These are phyloP conservation scores for Tetradesmus lagerheimii DNA, from an alignment of 139 green algal species.

Conservation along the genomic window DNA sequence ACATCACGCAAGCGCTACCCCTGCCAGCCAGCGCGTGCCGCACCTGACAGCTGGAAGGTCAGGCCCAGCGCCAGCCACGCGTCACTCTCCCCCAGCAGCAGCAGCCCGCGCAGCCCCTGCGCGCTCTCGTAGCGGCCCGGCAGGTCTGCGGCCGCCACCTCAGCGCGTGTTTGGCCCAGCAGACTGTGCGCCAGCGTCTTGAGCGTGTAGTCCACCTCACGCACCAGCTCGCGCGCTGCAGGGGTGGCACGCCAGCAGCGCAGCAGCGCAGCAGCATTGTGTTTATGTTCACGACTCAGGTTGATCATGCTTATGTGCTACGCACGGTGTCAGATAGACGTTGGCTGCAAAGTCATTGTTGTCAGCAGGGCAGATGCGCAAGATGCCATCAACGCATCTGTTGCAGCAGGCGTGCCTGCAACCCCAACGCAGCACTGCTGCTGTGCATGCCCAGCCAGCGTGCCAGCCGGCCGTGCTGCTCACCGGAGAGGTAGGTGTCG, in stretches of 20 bases:
- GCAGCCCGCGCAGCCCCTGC: constrained; percentile 76
- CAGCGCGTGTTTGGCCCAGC: constrained; percentile 79
- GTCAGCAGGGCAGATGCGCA: too few species aligned
- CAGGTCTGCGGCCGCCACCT: constrained; percentile 63
- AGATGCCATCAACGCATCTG: too few species aligned
- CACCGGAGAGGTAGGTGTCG: constrained; percentile 94
- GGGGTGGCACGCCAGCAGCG: too few species aligned
- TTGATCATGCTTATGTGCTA: too few species aligned
- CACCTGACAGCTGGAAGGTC: constrained; percentile 79
- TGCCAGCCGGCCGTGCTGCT: neutral
- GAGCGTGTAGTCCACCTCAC: constrained; percentile 96
- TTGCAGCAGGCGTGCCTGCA: too few species aligned
- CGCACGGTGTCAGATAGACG: too few species aligned
- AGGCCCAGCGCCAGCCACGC: constrained; percentile 95
- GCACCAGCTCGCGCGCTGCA: constrained; percentile 89
- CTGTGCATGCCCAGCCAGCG: neutral
- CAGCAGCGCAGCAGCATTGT: too few species aligned
- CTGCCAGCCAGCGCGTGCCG: neutral
- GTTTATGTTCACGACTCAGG: too few species aligned
- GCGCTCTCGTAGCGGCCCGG: constrained; percentile 58
- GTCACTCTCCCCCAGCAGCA: constrained; percentile 87
- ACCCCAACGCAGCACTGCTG: neutral
- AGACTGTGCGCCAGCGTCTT: constrained; percentile 83
- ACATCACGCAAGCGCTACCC: neutral
- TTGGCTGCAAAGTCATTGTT: too few species aligned